phyloP scores from a whole-genome alignment of 148 eudicot species.

The Rhododendron molle region DNA sequence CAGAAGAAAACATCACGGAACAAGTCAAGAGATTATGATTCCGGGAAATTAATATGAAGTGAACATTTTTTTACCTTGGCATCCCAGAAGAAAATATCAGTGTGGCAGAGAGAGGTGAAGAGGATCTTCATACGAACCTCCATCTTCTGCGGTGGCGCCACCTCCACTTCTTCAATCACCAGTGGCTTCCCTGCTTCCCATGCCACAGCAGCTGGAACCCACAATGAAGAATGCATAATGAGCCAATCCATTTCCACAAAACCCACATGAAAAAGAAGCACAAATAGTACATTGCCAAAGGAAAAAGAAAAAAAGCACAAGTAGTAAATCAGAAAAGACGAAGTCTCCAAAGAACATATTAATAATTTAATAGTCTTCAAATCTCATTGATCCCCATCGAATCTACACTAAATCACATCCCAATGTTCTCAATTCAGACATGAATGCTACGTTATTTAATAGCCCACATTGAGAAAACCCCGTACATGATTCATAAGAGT shows the following conservation, averaged over 20 bases:
- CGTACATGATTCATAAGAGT: not conserved
- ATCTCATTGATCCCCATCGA: not conserved
- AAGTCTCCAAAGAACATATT: not conserved
- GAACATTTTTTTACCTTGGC: constrained; percentile 17
- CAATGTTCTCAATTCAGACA: not conserved
- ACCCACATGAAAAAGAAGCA: too few relatives aligned
- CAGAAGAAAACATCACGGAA: not conserved
- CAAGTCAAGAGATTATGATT: not conserved
- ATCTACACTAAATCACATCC: not conserved
- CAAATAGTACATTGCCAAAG: too few relatives aligned
- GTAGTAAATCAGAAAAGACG: not conserved
- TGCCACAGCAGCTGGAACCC: constrained; percentile 42
- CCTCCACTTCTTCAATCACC: constrained; percentile 47
- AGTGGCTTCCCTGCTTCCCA: constrained; percentile 46
- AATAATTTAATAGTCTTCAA: not conserved
- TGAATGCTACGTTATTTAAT: not conserved
- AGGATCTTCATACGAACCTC: constrained; percentile 34
- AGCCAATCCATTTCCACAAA: too few relatives aligned
- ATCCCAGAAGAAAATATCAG: constrained; percentile 37
- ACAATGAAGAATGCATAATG: not conserved
- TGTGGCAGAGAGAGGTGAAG: constrained; percentile 41
- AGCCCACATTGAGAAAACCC: not conserved
- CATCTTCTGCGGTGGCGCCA: constrained; percentile 40
- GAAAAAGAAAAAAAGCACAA: not conserved
- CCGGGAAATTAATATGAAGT: not conserved